Percentiles rank a stretch among this genome's conserved stretches.
These are phyloP conservation scores for Tolypocladium cylindrosporum DNA, from an alignment of 2,329 filamentous ascomycete genomes.

Conservation along the genomic window DNA sequence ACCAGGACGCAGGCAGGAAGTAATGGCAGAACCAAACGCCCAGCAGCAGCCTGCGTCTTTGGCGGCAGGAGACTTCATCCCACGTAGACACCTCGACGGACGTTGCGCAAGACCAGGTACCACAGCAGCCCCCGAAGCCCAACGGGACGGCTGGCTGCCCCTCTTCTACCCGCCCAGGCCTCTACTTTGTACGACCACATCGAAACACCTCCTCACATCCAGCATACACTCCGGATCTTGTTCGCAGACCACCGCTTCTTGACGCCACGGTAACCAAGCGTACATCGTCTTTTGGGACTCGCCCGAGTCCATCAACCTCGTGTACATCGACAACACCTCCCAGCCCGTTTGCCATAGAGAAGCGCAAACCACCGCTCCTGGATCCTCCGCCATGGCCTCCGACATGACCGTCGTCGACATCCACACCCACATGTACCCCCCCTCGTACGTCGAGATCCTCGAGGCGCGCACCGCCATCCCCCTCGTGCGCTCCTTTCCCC, in stretches of 20 bases:
- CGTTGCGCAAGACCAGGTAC: too few species aligned
- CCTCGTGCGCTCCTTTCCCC: constrained; percentile 58
- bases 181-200: background rate
- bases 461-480: constrained; percentile 53
- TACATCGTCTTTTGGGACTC: background rate
- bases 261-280: background rate
- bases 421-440: constrained; percentile 62
- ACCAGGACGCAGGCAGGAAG: background rate
- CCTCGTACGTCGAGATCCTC: constrained; percentile 51
- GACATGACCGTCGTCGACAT: constrained; percentile 46
- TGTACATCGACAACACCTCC: background rate
- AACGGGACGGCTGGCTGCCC: background rate
- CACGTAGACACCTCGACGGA: background rate
- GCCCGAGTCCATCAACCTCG: background rate
- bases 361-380: background rate
- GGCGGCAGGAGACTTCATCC: background rate
- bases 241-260: background rate
- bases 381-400: constrained; percentile 1
- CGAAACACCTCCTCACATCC: background rate
- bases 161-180: background rate
- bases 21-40: background rate
- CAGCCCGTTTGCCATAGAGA: background rate
- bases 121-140: too few species aligned
- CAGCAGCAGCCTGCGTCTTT: background rate
- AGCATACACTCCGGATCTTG: background rate